Percentiles rank a stretch among this genome's conserved stretches.
Evolutionary conservation across 805 yeast genomes (phyloP).

Genomic region (Sugiyamaella valdiviana): DNA sequence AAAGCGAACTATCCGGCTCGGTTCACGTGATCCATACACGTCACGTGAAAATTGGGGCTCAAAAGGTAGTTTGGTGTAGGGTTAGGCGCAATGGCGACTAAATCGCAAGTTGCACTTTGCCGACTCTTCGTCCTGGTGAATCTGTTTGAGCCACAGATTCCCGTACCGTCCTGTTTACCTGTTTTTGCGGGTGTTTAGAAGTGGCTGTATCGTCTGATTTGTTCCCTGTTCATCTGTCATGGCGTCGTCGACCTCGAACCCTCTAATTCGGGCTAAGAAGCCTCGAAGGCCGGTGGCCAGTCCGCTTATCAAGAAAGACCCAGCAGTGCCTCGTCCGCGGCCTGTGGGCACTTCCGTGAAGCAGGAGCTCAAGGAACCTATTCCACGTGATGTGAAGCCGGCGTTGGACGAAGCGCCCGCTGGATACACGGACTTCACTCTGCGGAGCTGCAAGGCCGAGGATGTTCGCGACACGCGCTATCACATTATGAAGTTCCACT

Average conservation of each 20-base stretch:
- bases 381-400: neutral
- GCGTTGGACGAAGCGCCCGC: neutral
- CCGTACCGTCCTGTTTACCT: neutral
- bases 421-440: slow-evolving; percentile 42
- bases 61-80: too few relatives aligned
- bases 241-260: slow-evolving; percentile 6
- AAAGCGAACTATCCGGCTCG: too few relatives aligned
- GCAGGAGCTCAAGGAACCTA: neutral
- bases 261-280: slow-evolving; percentile 12
- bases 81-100: too few relatives aligned
- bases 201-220: neutral
- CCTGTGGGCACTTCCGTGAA: neutral
- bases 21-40: too few relatives aligned
- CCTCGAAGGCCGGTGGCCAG: slow-evolving; percentile 11
- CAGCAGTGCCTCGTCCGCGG: slow-evolving; percentile 2
- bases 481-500: slow-evolving; percentile 77
- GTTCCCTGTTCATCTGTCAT: neutral
- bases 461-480: slow-evolving; percentile 69
- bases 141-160: too few relatives aligned
- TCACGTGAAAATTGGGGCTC: neutral
- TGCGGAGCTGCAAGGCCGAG: slow-evolving; percentile 65
- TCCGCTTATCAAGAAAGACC: slow-evolving; percentile 7
- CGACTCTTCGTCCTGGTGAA: neutral
- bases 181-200: neutral
- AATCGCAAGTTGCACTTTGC: neutral